Conservation (phyloP, 148 eudicot species). For the Linanthus parryae region DNA sequence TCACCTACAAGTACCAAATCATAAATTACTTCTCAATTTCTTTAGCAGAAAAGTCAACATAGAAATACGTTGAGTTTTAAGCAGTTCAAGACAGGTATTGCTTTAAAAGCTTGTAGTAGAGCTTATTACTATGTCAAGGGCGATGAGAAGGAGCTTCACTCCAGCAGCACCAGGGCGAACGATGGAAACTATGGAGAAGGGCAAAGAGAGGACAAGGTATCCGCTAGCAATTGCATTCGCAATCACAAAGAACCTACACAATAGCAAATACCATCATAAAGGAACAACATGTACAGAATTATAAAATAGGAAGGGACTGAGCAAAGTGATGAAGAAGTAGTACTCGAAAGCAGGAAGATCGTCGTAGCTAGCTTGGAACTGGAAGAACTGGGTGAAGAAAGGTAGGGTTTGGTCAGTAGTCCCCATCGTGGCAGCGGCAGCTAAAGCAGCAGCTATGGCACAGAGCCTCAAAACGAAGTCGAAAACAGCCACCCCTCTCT, state of each 20-base stretch:
- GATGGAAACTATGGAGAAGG: conserved; percentile 72
- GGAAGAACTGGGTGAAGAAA: conserved; percentile 60
- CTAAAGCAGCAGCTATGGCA: conserved; percentile 33
- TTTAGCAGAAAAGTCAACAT: too few relatives aligned
- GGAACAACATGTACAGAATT: too few relatives aligned
- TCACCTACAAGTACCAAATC: too few relatives aligned
- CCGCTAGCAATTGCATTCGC: conserved; percentile 77
- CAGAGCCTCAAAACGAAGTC: conserved; percentile 40
- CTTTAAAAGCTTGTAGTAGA: too few relatives aligned
- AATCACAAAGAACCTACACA: conserved; percentile 63
- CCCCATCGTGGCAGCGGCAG: conserved; percentile 45
- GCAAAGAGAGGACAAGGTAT: conserved; percentile 69
- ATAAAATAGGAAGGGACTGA: neutral
- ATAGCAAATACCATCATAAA: neutral
- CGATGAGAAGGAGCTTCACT: conserved; percentile 64
- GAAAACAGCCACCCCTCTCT: conserved; percentile 34
- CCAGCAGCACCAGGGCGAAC: conserved; percentile 61
- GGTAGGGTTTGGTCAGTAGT: conserved; percentile 53
- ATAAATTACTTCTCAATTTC: too few relatives aligned
- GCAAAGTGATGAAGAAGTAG: neutral
- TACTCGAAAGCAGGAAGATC: conserved; percentile 48
- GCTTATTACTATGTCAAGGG: conserved; percentile 70
- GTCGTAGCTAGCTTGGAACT: conserved; percentile 47
- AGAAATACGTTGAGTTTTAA: too few relatives aligned
- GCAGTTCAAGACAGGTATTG: too few relatives aligned